Evolutionary conservation across 2,329 filamentous ascomycete species (phyloP), one percentile per base, ranked within the genome.

Genomic region (Proliferodiscus dingleyae): DNA sequence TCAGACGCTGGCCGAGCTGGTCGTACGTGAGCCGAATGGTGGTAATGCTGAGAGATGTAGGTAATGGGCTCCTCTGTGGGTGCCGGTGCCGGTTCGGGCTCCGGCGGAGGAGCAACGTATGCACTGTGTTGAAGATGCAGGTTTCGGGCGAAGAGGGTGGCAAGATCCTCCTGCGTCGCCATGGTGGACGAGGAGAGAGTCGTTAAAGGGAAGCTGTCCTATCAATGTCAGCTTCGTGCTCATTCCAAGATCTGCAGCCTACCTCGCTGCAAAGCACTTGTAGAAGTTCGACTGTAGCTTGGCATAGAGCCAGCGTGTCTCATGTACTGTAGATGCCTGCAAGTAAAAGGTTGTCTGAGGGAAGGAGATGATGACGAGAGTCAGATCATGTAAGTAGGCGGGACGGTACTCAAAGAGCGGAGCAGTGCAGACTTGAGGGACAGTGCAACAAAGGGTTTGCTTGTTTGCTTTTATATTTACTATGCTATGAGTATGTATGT

Each of bases 41-140:
- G 84, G 65, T 95, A 95, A 65, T 95, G 89, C 61, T 87, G 83
- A 8, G 87, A 86, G 56, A 87, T 80, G 69, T 93, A 94, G 51
- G 77, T 72, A 52, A 87, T 83, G 18, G 73, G 68, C 43, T 72
- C 64, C 34, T 64, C 54, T 55, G 51, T 40, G 46, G 46, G 41
- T 50, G 51, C 44, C 49, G 57, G 43, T 58, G 58, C 45, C 57
- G 63, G 38, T 10, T 8, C 30, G 67, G 70, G 36, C 60, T 62
- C 44, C 61, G 46, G 46, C 15, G 33, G 23, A 24, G 62, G 59
- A 33, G 58, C 50, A 57, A 60, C 50, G 49, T 64, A 55, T 37
- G 48, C 22, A 8, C 45, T 37, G 41, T 65, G 65, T 46, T 61
- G 65, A 55, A 93, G 75, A 43, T 75, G 85, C 67, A 94, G 77